phyloP scores from a whole-genome alignment of 2,329 filamentous ascomycete genomes.

The Neonectria neomacrospora region DNA sequence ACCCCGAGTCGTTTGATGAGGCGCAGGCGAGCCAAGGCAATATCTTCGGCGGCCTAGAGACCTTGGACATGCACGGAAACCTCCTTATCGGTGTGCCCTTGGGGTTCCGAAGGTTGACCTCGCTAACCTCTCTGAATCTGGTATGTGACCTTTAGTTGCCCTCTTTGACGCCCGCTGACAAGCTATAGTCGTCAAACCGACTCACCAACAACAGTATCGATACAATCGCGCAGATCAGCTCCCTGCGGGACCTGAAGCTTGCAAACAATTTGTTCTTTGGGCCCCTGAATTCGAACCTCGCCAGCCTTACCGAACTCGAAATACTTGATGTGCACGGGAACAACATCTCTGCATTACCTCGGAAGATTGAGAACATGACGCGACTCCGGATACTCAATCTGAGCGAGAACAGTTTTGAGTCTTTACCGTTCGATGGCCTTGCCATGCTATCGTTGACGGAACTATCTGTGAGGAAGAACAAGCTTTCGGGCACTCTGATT shows the following conservation, averaged over 20 bases:
- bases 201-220: constrained; percentile 78
- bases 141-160: constrained; percentile 57
- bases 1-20: constrained; percentile 65
- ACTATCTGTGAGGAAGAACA: constrained; percentile 80
- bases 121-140: constrained; percentile 84
- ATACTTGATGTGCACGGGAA: constrained; percentile 86
- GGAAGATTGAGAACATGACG: constrained; percentile 72
- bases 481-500: constrained; percentile 78
- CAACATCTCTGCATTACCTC: constrained; percentile 76
- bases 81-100: constrained; percentile 76
- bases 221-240: constrained; percentile 76
- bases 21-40: constrained; percentile 75
- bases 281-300: constrained; percentile 71
- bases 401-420: constrained; percentile 79
- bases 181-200: constrained; percentile 77
- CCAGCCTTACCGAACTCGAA: constrained; percentile 76
- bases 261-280: constrained; percentile 81
- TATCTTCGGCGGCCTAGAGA: constrained; percentile 85
- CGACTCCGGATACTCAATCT: constrained; percentile 82
- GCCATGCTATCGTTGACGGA: constrained; percentile 77
- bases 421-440: constrained; percentile 76
- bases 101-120: constrained; percentile 77
- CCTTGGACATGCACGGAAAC: constrained; percentile 89
- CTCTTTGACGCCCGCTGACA: constrained; percentile 34
- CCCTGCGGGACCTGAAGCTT: constrained; percentile 82